A percentile compares a stretch with the other conserved stretches of the same genome.
Conservation (phyloP, 1,139 yeast genomes). For the Lodderomyces elongisporus region DNA sequence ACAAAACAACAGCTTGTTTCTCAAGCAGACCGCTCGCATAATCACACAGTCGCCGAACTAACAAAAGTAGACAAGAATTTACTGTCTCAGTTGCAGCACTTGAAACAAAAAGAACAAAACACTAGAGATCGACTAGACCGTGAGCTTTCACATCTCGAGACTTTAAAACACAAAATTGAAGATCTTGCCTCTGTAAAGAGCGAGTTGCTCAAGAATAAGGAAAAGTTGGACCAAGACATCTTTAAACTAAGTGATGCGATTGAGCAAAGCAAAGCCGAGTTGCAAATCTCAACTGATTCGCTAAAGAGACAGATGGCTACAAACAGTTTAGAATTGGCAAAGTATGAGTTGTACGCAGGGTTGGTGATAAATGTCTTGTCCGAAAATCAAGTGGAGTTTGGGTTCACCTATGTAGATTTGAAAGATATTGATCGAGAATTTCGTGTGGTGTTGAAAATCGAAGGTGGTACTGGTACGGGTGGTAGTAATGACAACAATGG, state of each 20-base stretch:
- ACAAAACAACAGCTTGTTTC: constrained; percentile 6
- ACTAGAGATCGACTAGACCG: constrained; percentile 2
- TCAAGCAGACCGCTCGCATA: constrained; percentile 6
- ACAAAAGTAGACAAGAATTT: constrained; percentile 1
- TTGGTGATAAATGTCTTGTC: constrained; percentile 37
- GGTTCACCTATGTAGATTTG: constrained; percentile 41
- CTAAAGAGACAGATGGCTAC: constrained; percentile 9
- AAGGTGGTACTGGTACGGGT: constrained; percentile 23
- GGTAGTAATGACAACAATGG: constrained; percentile 29
- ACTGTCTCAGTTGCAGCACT: neutral
- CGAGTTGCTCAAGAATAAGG: constrained; percentile 18
- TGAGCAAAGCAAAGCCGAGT: constrained; percentile 11
- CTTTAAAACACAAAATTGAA: constrained; percentile 25
- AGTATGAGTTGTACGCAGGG: constrained; percentile 45
- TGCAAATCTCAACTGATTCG: constrained; percentile 5
- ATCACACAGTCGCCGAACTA: constrained; percentile 4
- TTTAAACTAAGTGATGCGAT: constrained; percentile 17
- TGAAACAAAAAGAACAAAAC: constrained; percentile 2
- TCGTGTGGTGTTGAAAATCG: constrained; percentile 32
- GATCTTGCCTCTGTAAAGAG: constrained; percentile 23
- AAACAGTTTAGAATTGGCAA: constrained; percentile 36
- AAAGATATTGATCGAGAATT: constrained; percentile 33
- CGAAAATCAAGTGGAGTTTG: constrained; percentile 32
- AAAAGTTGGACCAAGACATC: constrained; percentile 23
- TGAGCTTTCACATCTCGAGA: constrained; percentile 13